Percentiles rank a stretch among this genome's conserved stretches.
Conservation (phyloP, 495 filamentous ascomycete genomes). For the Barbatosphaeria neglecta region DNA sequence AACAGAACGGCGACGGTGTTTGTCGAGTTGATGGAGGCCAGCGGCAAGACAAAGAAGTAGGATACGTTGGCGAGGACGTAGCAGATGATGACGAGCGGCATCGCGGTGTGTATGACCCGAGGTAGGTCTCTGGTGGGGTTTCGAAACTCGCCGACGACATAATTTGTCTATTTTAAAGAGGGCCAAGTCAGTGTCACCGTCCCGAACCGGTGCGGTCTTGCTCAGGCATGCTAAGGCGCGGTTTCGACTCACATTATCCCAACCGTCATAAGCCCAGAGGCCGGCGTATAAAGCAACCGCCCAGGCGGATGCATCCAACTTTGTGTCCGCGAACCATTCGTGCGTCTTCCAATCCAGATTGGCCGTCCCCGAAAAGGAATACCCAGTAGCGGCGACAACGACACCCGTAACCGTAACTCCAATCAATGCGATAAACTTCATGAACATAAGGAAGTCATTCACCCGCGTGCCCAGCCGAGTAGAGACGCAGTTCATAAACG, state of each 20-base stretch:
- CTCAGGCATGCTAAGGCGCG: background rate
- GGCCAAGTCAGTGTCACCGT: constrained; percentile 5
- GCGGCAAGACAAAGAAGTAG: constrained; percentile 92
- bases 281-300: constrained; percentile 91
- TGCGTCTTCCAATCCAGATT: constrained; percentile 78
- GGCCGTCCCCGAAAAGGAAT: constrained; percentile 60
- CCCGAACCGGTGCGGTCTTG: background rate
- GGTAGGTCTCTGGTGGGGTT: constrained; percentile 84
- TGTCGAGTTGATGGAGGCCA: constrained; percentile 61
- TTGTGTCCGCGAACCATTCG: constrained; percentile 84
- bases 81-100: constrained; percentile 83
- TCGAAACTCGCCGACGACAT: constrained; percentile 92
- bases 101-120: constrained; percentile 89
- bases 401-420: constrained; percentile 82
- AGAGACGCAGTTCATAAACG: constrained; percentile 77
- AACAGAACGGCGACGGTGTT: constrained; percentile 95
- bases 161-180: constrained; percentile 70
- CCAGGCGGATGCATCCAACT: constrained; percentile 65
- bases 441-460: constrained; percentile 86
- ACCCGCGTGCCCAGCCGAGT: constrained; percentile 76
- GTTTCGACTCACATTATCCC: constrained; percentile 74
- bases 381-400: constrained; percentile 78
- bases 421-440: constrained; percentile 85
- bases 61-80: constrained; percentile 86
- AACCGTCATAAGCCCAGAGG: constrained; percentile 95